Conservation (phyloP, 805 yeast genomes). For the Wickerhamomyces ciferrii region DNA sequence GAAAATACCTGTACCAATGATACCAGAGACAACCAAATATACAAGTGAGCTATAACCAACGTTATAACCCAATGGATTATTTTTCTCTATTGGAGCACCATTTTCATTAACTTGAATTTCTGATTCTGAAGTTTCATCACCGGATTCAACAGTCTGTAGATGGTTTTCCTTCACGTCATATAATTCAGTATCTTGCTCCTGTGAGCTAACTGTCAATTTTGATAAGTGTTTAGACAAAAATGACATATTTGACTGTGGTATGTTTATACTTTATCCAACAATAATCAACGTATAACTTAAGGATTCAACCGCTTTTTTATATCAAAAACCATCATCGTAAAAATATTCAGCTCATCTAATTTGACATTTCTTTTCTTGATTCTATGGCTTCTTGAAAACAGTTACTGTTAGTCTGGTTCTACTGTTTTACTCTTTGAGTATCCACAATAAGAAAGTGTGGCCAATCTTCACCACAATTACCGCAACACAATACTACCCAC, state of each 20-base stretch:
- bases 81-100: slow-evolving; percentile 38
- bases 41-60: slow-evolving; percentile 48
- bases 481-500: too few species aligned
- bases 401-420: too few species aligned
- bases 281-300: too few species aligned
- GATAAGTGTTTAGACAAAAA: not conserved
- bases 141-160: not conserved
- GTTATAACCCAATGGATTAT: slow-evolving; percentile 33
- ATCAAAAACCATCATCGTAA: too few species aligned
- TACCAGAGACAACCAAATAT: slow-evolving; percentile 45
- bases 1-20: slow-evolving; percentile 57
- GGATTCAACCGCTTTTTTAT: too few species aligned
- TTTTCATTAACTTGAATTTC: slow-evolving; percentile 12
- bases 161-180: not conserved
- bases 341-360: too few species aligned
- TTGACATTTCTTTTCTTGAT: too few species aligned
- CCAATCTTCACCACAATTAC: too few species aligned
- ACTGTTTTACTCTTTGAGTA: too few species aligned
- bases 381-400: too few species aligned
- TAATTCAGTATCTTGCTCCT: not conserved
- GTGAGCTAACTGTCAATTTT: not conserved
- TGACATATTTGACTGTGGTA: not conserved
- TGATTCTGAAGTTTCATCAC: not conserved
- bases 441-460: too few species aligned
- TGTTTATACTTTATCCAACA: too few species aligned